Evolutionary conservation across 169 alveolate genomes (phyloP), one percentile per base, ranked within the genome.

Genomic region (Cryptosporidium andersoni): DNA sequence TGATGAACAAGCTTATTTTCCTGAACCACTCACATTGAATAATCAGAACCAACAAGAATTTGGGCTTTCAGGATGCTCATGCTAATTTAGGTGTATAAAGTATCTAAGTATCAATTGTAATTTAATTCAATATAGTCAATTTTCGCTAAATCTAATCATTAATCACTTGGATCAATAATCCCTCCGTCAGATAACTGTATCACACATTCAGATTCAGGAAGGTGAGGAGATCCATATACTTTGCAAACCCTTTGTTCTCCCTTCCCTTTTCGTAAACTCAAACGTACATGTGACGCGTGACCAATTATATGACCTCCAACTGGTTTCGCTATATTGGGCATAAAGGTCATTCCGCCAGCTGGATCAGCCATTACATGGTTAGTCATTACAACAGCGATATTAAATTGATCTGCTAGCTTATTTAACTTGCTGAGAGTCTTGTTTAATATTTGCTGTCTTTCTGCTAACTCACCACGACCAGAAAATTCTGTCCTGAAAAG

Each of bases 291-390:
- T 6, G 99, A 95, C 14, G 99, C 99, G 89, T 97, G 99, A 34
- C 99, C 99, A 89, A 98, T 95, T 63, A 98, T 98, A 91, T 98
- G 98, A 0, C 99, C 99, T 6, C 99, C 99, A 52, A 97, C 95
- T 9, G 98, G 98, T 82, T 95, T 95, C 88, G 93, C 95, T 42
- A 94, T 89, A 91, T 95, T 95, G 25, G 97, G 96, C 51, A 94
- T 93, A 58, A 92, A 94, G 91, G 96, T 93, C 81, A 94, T 92
- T 12, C 95, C 91, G 36, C 97, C 97, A 49, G 95, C 97, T n/a
- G 96, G 97, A 56, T 89, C 94, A 47, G 98, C 96, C 94, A 96
- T 96, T 25, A 97, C 99, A 81, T 97, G 97, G 82, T 98, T 98
- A 1, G 99, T 96, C 66, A 96, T 90, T 1, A 98, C 94, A 16